Evolutionary conservation across 495 filamentous ascomycete species (phyloP).

Genomic region (Xylaria palmicola): DNA sequence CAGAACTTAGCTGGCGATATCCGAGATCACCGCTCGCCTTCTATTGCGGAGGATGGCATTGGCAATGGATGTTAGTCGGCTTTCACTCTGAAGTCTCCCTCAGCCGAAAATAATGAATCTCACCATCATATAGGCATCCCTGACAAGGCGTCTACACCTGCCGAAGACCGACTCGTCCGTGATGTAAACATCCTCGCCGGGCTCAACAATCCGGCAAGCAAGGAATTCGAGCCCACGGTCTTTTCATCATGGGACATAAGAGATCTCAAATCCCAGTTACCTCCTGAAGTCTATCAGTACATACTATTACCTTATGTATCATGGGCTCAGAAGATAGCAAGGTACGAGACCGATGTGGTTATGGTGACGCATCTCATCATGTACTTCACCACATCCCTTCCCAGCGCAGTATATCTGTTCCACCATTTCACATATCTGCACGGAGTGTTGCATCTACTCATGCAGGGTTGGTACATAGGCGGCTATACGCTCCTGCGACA

Average conservation of each 20-base stretch:
- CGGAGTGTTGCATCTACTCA: slow-evolving; percentile 59
- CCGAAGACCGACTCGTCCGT: slow-evolving; percentile 19
- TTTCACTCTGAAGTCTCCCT: background rate
- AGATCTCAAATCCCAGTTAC: slow-evolving; percentile 26
- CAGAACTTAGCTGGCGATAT: slow-evolving; percentile 44
- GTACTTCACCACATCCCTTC: slow-evolving; percentile 66
- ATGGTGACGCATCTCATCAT: slow-evolving; percentile 74
- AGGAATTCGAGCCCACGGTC: slow-evolving; percentile 37
- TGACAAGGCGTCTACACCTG: background rate
- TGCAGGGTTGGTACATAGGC: slow-evolving; percentile 64
- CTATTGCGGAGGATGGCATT: background rate
- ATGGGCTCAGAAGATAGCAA: slow-evolving; percentile 54
- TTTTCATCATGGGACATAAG: slow-evolving; percentile 40
- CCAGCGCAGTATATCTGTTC: slow-evolving; percentile 64
- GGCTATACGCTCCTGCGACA: slow-evolving; percentile 79
- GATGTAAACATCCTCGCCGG: slow-evolving; percentile 44
- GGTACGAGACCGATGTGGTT: slow-evolving; percentile 65
- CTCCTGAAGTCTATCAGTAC: slow-evolving; percentile 40
- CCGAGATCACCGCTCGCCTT: slow-evolving; percentile 2
- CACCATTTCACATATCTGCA: slow-evolving; percentile 64
- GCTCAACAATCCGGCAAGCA: slow-evolving; percentile 50
- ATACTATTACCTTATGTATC: slow-evolving; percentile 57
- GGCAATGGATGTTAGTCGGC: slow-evolving; percentile 9
- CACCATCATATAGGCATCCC: slow-evolving; percentile 8
- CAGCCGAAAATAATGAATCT: background rate